Evolutionary conservation across 1,284 basidiomycete species (phyloP).

Genomic region (Malassezia furfur): DNA sequence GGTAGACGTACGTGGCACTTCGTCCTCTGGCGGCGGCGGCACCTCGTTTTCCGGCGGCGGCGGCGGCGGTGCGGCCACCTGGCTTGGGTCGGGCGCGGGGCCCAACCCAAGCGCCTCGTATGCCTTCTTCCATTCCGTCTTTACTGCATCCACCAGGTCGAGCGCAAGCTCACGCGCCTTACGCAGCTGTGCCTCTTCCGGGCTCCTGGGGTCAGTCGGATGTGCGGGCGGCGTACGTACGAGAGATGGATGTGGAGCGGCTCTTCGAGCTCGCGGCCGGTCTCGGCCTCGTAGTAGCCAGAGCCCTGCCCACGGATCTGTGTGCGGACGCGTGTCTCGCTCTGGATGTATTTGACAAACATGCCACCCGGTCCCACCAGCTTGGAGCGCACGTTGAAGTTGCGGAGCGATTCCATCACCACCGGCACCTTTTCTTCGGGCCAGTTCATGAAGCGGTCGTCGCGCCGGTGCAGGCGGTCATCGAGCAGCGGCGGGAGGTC

Average conservation of each 20-base stretch:
- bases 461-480: slow-evolving; percentile 32
- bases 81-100: slow-evolving; percentile 5
- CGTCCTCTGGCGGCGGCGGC: slow-evolving; percentile 16
- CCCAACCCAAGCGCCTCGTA: slow-evolving; percentile 19
- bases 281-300: slow-evolving; percentile 89
- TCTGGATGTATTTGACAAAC: slow-evolving; percentile 97
- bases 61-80: slow-evolving; percentile 8
- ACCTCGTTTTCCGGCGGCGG: slow-evolving; percentile 12
- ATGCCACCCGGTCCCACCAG: slow-evolving; percentile 81
- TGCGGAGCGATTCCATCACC: slow-evolving; percentile 75
- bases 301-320: slow-evolving; percentile 94
- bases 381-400: slow-evolving; percentile 95
- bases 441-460: slow-evolving; percentile 18
- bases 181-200: slow-evolving; percentile 33
- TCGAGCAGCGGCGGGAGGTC: slow-evolving; percentile 50
- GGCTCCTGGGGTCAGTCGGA: slow-evolving; percentile 17
- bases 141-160: slow-evolving; percentile 42
- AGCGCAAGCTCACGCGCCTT: slow-evolving; percentile 34
- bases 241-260: slow-evolving; percentile 60
- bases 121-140: slow-evolving; percentile 37
- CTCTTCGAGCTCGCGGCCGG: slow-evolving; percentile 77
- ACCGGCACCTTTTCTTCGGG: slow-evolving; percentile 54
- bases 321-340: slow-evolving; percentile 89
- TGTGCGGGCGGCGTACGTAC: neutral
- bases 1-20: slow-evolving; percentile 11